phyloP scores from a whole-genome alignment of 805 yeast species.

The Wickerhamomyces mucosus region DNA sequence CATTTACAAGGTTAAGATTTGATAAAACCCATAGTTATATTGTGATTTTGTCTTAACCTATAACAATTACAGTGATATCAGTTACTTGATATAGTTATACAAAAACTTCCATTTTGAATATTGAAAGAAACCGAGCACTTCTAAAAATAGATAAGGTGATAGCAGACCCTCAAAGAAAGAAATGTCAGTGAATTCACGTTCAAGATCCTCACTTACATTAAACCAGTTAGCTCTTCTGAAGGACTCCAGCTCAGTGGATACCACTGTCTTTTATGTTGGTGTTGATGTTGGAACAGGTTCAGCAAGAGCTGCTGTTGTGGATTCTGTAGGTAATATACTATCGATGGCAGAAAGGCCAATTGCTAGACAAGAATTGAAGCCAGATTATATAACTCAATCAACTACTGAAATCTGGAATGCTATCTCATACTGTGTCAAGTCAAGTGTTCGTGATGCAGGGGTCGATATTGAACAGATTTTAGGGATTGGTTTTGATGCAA shows the following conservation, averaged over 20 bases:
- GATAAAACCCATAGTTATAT: too few relatives aligned
- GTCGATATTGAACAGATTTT: constrained; percentile 57
- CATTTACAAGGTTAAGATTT: too few relatives aligned
- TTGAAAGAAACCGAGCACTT: background rate
- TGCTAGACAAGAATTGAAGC: constrained; percentile 64
- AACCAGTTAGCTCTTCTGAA: constrained; percentile 19
- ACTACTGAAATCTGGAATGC: constrained; percentile 88
- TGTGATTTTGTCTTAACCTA: too few relatives aligned
- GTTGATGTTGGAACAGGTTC: constrained; percentile 98
- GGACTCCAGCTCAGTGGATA: constrained; percentile 20
- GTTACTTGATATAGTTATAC: too few relatives aligned
- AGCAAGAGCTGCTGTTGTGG: constrained; percentile 89
- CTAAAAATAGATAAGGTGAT: background rate
- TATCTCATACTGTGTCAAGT: constrained; percentile 72
- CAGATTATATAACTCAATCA: constrained; percentile 74
- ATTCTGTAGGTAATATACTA: constrained; percentile 71
- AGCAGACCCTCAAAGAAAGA: too few relatives aligned
- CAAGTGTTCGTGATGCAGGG: constrained; percentile 65
- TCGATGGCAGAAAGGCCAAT: constrained; percentile 74
- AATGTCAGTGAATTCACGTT: constrained; percentile 10
- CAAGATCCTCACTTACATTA: constrained; percentile 20
- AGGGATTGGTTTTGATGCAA: constrained; percentile 96
- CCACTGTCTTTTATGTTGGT: constrained; percentile 49
- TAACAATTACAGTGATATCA: too few relatives aligned
- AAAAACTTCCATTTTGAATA: too few relatives aligned